Evolutionary conservation across 1,139 yeast genomes (phyloP).

Genomic region (Pichia sp.): DNA sequence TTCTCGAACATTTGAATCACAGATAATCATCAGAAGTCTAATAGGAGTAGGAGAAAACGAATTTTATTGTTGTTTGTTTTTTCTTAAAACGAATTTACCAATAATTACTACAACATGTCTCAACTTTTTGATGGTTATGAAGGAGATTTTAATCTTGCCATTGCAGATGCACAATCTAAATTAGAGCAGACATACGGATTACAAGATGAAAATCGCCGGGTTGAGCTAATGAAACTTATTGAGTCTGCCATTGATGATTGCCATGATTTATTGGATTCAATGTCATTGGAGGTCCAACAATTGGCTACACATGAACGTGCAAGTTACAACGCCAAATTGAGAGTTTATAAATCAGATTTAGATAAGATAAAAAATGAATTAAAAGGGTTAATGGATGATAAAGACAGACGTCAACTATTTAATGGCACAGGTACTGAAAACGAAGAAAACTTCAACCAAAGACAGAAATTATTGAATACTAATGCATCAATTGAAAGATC

Average conservation of each 20-base stretch:
- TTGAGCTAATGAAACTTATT: slow-evolving; percentile 47
- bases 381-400: slow-evolving; percentile 48
- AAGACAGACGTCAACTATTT: slow-evolving; percentile 61
- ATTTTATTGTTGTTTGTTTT: background rate
- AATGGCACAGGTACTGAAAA: slow-evolving; percentile 44
- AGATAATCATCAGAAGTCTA: background rate
- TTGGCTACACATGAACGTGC: slow-evolving; percentile 68
- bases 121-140: slow-evolving; percentile 66
- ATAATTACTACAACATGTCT: slow-evolving; percentile 33
- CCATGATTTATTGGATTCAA: slow-evolving; percentile 70
- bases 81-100: background rate
- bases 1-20: too few species aligned
- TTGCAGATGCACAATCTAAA: slow-evolving; percentile 63
- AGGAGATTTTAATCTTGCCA: slow-evolving; percentile 65
- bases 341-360: slow-evolving; percentile 58
- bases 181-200: slow-evolving; percentile 50
- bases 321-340: slow-evolving; percentile 59
- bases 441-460: slow-evolving; percentile 56
- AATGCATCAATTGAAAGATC: slow-evolving; percentile 80
- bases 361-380: slow-evolving; percentile 51
- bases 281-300: slow-evolving; percentile 74
- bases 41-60: background rate
- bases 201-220: slow-evolving; percentile 48
- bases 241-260: slow-evolving; percentile 74
- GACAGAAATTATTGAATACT: slow-evolving; percentile 73